phyloP scores from a whole-genome alignment of 225 moss, liverwort and hornwort species.

The Polytrichum formosum region DNA sequence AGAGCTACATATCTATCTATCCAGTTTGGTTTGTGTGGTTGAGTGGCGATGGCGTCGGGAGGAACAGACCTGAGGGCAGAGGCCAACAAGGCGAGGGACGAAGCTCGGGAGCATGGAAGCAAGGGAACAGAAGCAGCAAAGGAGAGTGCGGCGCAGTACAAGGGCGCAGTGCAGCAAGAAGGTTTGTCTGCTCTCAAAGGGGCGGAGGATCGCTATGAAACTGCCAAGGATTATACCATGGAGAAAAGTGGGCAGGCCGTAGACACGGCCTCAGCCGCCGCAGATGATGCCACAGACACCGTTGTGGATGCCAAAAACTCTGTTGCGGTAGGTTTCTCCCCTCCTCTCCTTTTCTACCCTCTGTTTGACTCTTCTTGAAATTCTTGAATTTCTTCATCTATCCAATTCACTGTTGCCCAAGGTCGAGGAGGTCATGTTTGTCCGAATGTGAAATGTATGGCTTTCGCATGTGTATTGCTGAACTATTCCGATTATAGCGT shows the following conservation, averaged over 20 bases:
- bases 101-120: constrained; percentile 26
- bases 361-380: no score
- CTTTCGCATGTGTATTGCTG: background rate
- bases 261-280: constrained; percentile 15
- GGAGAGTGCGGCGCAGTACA: constrained; percentile 26
- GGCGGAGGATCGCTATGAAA: constrained; percentile 28
- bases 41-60: constrained; percentile 22
- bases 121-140: constrained; percentile 41
- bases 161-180: constrained; percentile 29
- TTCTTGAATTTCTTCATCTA: no score
- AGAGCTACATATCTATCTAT: no score
- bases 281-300: constrained; percentile 15
- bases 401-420: background rate
- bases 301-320: constrained; percentile 27
- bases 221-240: constrained; percentile 15
- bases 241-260: constrained; percentile 29
- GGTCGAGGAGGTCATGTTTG: background rate
- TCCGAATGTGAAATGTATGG: background rate
- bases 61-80: constrained; percentile 19
- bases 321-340: constrained; percentile 17
- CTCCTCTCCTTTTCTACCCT: background rate
- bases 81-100: constrained; percentile 19
- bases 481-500: background rate
- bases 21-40: background rate
- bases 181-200: constrained; percentile 33